Percentiles rank a stretch among this genome's conserved stretches.
Evolutionary conservation across 345 rosid genomes (phyloP).

Genomic region (Ailanthus altissimus): DNA sequence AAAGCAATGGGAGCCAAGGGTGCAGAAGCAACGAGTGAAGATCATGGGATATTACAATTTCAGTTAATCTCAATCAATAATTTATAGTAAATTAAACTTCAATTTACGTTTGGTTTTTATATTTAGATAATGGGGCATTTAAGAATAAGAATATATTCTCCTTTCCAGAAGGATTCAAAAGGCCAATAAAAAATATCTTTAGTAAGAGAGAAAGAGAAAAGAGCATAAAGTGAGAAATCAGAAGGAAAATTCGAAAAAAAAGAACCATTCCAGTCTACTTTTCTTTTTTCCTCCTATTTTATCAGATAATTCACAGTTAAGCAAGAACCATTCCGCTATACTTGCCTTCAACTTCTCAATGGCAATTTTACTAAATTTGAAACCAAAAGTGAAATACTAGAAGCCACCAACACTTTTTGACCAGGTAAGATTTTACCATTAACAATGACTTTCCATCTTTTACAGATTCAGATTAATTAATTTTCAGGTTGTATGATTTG

Average conservation of each 20-base stretch:
- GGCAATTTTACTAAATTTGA: neutral
- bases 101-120: no score
- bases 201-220: neutral
- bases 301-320: neutral
- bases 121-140: neutral
- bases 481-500: neutral
- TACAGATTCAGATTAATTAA: neutral
- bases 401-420: neutral
- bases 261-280: neutral
- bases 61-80: no score
- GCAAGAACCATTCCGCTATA: neutral
- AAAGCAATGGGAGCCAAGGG: no score
- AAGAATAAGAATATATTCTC: constrained; percentile 9
- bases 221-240: neutral
- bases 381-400: neutral
- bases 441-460: neutral
- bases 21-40: no score
- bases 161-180: neutral
- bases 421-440: neutral
- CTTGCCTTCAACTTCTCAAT: neutral
- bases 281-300: neutral
- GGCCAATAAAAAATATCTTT: neutral
- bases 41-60: no score
- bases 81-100: no score
- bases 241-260: no score